Evolutionary conservation across 495 filamentous ascomycete species (phyloP).

Genomic region (Trichoderma asperelloides): DNA sequence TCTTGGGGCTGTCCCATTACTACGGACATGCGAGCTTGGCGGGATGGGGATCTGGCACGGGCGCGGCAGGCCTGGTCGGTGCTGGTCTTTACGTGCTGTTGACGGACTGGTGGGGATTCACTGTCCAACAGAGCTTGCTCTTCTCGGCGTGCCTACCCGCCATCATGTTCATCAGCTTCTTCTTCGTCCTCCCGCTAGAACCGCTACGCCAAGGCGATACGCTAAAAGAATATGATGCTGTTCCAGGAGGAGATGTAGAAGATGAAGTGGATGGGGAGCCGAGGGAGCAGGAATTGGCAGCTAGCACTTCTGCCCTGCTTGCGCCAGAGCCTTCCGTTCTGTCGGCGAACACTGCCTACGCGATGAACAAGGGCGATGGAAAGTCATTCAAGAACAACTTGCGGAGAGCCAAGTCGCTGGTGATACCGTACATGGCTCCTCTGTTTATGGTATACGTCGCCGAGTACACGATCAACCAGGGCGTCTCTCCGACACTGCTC

Average conservation of each 20-base stretch:
- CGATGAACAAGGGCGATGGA: constrained; percentile 15
- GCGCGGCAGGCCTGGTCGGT: constrained; percentile 78
- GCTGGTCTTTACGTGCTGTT: constrained; percentile 79
- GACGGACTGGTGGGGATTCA: constrained; percentile 67
- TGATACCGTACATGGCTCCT: constrained; percentile 69
- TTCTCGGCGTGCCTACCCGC: constrained; percentile 67
- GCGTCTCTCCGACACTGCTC: constrained; percentile 78
- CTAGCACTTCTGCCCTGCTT: constrained; percentile 27
- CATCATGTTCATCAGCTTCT: constrained; percentile 82
- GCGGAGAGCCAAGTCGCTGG: constrained; percentile 31
- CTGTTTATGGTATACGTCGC: constrained; percentile 86
- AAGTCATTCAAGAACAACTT: constrained; percentile 37
- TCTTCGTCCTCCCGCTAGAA: constrained; percentile 58
- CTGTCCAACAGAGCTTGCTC: constrained; percentile 60
- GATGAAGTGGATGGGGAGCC: constrained; percentile 30
- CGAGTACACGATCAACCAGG: constrained; percentile 96
- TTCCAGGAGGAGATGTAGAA: constrained; percentile 34
- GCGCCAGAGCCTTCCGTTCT: constrained; percentile 20
- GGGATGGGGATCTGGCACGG: constrained; percentile 88
- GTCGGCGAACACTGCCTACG: constrained; percentile 20
- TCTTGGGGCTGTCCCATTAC: constrained; percentile 84
- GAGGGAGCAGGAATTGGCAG: neutral
- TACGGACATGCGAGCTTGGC: constrained; percentile 88
- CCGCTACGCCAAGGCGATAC: constrained; percentile 36
- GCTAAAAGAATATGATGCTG: constrained; percentile 31